Evolutionary conservation across 129 eudicot species (phyloP).

Genomic region (Saposhnikovia divaricata): DNA sequence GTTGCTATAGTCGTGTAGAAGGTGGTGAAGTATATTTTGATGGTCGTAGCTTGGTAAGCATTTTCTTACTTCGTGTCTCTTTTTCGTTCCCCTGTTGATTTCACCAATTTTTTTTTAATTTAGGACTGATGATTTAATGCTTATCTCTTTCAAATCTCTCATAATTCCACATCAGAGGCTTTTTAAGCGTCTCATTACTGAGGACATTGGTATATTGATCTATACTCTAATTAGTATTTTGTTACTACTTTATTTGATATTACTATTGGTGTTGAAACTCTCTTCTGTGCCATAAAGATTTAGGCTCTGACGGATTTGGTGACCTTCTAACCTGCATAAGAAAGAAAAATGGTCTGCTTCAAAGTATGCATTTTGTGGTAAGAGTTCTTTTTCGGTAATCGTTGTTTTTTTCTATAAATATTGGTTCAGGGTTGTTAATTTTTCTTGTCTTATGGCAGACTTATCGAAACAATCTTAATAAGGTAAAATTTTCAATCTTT

Average conservation of each 20-base stretch:
- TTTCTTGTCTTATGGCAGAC: constrained; percentile 48
- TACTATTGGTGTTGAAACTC: neutral
- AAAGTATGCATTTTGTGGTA: constrained; percentile 97
- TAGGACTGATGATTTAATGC: neutral
- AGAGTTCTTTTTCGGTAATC: constrained; percentile 18
- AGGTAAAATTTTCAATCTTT: constrained; percentile 35
- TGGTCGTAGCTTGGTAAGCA: constrained; percentile 93
- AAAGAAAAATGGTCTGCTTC: constrained; percentile 69
- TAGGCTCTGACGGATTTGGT: constrained; percentile 93
- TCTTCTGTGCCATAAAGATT: constrained; percentile 35
- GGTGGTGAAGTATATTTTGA: constrained; percentile 92
- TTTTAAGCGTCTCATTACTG: constrained; percentile 43
- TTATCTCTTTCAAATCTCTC: constrained; percentile 6
- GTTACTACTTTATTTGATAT: neutral
- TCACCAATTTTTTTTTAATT: too few relatives aligned
- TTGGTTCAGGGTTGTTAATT: neutral
- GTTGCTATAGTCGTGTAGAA: constrained; percentile 94
- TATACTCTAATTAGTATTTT: neutral
- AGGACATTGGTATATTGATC: neutral
- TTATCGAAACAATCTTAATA: constrained; percentile 90
- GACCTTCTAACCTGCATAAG: constrained; percentile 82
- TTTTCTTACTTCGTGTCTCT: constrained; percentile 1
- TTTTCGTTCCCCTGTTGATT: neutral
- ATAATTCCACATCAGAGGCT: constrained; percentile 51
- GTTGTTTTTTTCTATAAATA: neutral